Evolutionary conservation across 2,329 filamentous ascomycete species (phyloP).

Genomic region (Fusarium duplospermum): DNA sequence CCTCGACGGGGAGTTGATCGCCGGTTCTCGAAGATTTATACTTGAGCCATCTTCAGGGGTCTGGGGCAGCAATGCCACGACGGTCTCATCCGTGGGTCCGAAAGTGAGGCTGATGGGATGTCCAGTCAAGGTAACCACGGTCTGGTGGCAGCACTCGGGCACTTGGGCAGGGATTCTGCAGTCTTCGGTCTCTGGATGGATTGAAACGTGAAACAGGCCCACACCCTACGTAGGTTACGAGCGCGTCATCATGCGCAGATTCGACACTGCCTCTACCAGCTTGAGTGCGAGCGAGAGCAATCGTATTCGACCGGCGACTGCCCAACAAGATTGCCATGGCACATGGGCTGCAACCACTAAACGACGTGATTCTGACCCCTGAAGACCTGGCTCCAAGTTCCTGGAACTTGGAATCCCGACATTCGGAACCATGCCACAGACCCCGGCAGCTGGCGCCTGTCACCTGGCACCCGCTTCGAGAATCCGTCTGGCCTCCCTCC

Average conservation of each 20-base stretch:
- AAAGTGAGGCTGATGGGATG: slow-evolving; percentile 41
- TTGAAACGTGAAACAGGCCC: slow-evolving; percentile 41
- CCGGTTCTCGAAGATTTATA: slow-evolving; percentile 39
- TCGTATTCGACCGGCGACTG: background rate
- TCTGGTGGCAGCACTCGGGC: slow-evolving; percentile 24
- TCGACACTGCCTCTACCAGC: slow-evolving; percentile 15
- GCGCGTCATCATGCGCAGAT: slow-evolving; percentile 28
- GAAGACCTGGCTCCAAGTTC: slow-evolving; percentile 19
- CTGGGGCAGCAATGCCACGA: slow-evolving; percentile 31
- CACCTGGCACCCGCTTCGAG: slow-evolving; percentile 10
- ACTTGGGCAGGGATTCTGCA: slow-evolving; percentile 25
- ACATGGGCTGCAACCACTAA: slow-evolving; percentile 24
- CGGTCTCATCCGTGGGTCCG: slow-evolving; percentile 25
- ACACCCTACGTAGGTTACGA: slow-evolving; percentile 30
- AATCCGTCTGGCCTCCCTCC: slow-evolving; percentile 7
- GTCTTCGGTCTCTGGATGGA: slow-evolving; percentile 34
- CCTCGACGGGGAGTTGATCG: slow-evolving; percentile 18
- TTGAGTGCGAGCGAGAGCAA: slow-evolving; percentile 4
- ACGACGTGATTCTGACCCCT: slow-evolving; percentile 2
- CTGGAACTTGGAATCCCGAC: slow-evolving; percentile 19
- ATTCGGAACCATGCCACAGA: slow-evolving; percentile 11
- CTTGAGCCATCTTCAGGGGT: slow-evolving; percentile 24
- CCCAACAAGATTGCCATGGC: slow-evolving; percentile 22
- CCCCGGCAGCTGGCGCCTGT: slow-evolving; percentile 11
- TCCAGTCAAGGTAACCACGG: slow-evolving; percentile 11